phyloP scores from a whole-genome alignment of 2,329 filamentous ascomycete species.

The Colletotrichum chrysophilum region DNA sequence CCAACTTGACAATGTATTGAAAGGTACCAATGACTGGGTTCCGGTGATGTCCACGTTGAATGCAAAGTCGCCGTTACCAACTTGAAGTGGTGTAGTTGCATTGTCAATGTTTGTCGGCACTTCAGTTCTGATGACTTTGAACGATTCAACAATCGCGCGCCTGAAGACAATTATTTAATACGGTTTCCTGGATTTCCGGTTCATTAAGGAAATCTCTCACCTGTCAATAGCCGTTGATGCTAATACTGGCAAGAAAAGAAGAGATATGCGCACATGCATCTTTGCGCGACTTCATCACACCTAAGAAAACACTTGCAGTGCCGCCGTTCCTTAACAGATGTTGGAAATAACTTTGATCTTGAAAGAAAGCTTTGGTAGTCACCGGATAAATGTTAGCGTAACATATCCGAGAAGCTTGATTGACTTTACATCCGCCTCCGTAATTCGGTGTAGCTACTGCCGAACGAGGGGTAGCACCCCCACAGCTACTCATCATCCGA shows the following conservation, averaged over 20 bases:
- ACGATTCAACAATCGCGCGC: background rate
- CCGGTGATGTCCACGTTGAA: conserved; percentile 52
- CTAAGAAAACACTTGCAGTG: background rate
- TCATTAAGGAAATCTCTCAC: background rate
- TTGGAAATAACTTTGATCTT: background rate
- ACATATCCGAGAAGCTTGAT: background rate
- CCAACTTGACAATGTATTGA: conserved; percentile 50
- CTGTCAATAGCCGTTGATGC: background rate
- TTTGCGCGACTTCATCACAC: background rate
- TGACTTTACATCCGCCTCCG: background rate
- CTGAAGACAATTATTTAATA: background rate
- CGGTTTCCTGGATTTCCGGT: background rate
- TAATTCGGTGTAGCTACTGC: background rate
- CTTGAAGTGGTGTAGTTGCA: conserved; percentile 37
- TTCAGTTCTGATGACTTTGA: background rate
- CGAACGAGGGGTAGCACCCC: background rate
- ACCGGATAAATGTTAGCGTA: background rate
- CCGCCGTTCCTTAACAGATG: background rate
- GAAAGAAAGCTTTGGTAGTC: background rate
- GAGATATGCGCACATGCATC: background rate
- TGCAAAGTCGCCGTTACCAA: conserved; percentile 55
- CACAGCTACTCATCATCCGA: background rate
- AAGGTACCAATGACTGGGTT: conserved; percentile 47
- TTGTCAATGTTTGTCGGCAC: background rate
- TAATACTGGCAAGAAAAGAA: background rate